phyloP scores from a whole-genome alignment of 805 yeast genomes.

The Saturnispora hagleri region DNA sequence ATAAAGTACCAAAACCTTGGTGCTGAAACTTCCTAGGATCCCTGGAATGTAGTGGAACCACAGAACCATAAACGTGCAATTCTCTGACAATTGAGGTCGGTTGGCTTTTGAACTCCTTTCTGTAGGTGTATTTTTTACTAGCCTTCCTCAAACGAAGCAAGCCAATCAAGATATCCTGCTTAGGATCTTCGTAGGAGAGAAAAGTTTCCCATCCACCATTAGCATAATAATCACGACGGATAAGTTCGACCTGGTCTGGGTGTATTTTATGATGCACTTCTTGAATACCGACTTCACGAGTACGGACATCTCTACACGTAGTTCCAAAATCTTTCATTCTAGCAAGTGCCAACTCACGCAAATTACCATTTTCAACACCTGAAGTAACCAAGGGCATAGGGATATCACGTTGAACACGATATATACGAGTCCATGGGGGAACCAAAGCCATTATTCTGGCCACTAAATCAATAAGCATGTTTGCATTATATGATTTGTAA shows the following conservation, averaged over 20 bases:
- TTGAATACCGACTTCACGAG: constrained; percentile 97
- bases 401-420: constrained; percentile 96
- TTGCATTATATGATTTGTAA: constrained; percentile 90
- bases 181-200: constrained; percentile 91
- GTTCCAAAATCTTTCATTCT: constrained; percentile 98
- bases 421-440: constrained; percentile 99
- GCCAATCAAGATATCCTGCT: constrained; percentile 91
- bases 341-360: constrained; percentile 90
- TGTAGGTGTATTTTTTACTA: constrained; percentile 76
- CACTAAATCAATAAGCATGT: constrained; percentile 86
- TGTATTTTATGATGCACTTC: constrained; percentile 95
- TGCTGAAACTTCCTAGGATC: constrained; percentile 98
- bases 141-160: constrained; percentile 81
- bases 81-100: constrained; percentile 94
- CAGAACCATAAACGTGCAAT: constrained; percentile 94
- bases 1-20: constrained; percentile 94
- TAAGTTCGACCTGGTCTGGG: constrained; percentile 94
- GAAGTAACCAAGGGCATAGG: constrained; percentile 98
- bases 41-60: constrained; percentile 90
- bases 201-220: constrained; percentile 99
- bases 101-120: constrained; percentile 78
- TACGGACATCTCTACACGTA: constrained; percentile 89
- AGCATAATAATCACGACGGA: constrained; percentile 92
- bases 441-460: constrained; percentile 93
- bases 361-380: constrained; percentile 96